Conservation (phyloP, 208 protist genomes). For the Trypanosoma congolense region DNA sequence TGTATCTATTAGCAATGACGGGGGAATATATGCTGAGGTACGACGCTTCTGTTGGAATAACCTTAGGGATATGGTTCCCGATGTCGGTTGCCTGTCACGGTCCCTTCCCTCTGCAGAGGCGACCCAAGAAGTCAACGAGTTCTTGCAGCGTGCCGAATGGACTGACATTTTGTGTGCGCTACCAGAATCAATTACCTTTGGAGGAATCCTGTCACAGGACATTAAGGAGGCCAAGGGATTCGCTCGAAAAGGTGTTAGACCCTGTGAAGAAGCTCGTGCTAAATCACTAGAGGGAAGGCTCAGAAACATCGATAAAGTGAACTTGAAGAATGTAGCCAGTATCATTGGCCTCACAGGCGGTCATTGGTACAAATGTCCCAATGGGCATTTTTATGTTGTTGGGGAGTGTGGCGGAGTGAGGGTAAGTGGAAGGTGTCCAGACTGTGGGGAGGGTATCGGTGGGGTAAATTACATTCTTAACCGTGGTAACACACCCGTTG, state of each 20-base stretch:
- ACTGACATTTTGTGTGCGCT: background rate
- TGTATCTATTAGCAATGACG: slow-evolving; percentile 44
- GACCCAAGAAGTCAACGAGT: background rate
- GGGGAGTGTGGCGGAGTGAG: slow-evolving; percentile 55
- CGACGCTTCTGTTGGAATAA: background rate
- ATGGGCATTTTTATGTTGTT: slow-evolving; percentile 40
- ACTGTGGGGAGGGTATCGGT: slow-evolving; percentile 21
- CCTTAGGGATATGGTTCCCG: background rate
- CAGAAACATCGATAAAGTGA: background rate
- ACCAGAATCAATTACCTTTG: background rate
- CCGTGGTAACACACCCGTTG: background rate
- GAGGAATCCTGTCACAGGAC: background rate
- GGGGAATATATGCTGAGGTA: background rate
- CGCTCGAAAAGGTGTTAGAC: background rate
- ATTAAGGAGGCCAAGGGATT: background rate
- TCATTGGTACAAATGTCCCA: slow-evolving; percentile 26
- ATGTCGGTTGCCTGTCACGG: background rate
- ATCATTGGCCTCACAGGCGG: slow-evolving; percentile 9
- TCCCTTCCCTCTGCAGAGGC: background rate
- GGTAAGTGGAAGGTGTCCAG: slow-evolving; percentile 22
- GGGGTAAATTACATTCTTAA: background rate
- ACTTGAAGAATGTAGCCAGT: slow-evolving; percentile 2
- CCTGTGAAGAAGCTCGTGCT: background rate
- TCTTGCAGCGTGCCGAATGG: background rate
- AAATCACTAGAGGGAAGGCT: too few relatives aligned